A percentile compares a stretch with the other conserved stretches of the same genome.
These are phyloP conservation scores for Lipomyces kockii DNA, from an alignment of 805 yeast species.

Conservation along the genomic window DNA sequence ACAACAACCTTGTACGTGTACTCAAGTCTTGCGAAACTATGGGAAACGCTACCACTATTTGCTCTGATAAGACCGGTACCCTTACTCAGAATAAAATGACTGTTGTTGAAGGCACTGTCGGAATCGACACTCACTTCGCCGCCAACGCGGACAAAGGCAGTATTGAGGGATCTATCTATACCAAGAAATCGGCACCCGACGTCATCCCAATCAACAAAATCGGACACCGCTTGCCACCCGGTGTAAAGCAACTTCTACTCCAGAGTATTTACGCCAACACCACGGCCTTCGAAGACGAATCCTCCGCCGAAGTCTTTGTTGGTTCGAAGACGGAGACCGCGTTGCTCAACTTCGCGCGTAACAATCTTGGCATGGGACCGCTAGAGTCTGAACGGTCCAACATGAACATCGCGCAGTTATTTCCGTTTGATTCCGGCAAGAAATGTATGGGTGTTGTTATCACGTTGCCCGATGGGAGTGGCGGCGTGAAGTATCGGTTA, in stretches of 20 bases:
- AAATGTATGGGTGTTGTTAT: constrained; percentile 90
- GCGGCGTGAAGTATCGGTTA: constrained; percentile 53
- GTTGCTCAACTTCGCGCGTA: constrained; percentile 67
- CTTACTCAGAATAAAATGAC: constrained; percentile 93
- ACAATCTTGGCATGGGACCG: constrained; percentile 53
- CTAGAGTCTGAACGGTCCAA: constrained; percentile 56
- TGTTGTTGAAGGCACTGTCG: constrained; percentile 77
- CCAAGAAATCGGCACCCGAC: constrained; percentile 20
- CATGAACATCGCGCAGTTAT: constrained; percentile 61
- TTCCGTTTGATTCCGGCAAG: constrained; percentile 90
- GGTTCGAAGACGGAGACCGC: constrained; percentile 98
- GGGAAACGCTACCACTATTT: constrained; percentile 98
- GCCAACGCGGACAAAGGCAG: background rate
- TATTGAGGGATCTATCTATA: background rate
- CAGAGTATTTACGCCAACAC: constrained; percentile 78
- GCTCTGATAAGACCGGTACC: constrained; percentile 98
- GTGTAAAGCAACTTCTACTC: constrained; percentile 43
- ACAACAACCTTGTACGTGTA: constrained; percentile 93
- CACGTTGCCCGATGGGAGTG: constrained; percentile 47
- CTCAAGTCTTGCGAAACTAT: constrained; percentile 94
- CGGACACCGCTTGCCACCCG: constrained; percentile 28
- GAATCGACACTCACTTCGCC: constrained; percentile 53
- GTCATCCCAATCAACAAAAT: constrained; percentile 33
- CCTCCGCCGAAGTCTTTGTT: constrained; percentile 62
- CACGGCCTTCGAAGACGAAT: constrained; percentile 73